phyloP scores from a whole-genome alignment of 352 stramenopile genomes.

The Aphanomyces stellatus region DNA sequence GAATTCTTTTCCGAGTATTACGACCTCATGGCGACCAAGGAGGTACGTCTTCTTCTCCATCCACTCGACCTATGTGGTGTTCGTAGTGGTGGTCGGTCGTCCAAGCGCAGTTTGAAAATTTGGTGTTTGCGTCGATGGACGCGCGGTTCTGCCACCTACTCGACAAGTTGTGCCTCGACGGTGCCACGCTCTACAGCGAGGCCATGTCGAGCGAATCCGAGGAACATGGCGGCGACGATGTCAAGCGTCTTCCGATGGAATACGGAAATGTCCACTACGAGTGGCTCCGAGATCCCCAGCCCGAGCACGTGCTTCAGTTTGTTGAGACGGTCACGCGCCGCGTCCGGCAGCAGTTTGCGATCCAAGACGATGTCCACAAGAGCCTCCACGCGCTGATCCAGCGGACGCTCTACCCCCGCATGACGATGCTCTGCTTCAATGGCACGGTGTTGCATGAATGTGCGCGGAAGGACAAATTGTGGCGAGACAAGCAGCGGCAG shows the following conservation, averaged over 20 bases:
- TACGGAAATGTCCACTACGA: slow-evolving; percentile 21
- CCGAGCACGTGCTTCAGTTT: slow-evolving; percentile 73
- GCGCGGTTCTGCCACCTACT: slow-evolving; percentile 67
- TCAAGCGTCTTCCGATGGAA: neutral
- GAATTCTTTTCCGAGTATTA: slow-evolving; percentile 80
- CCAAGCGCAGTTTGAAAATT: slow-evolving; percentile 80
- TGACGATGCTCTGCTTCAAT: slow-evolving; percentile 66
- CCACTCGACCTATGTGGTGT: slow-evolving; percentile 22
- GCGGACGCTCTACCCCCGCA: slow-evolving; percentile 60
- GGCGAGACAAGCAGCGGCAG: slow-evolving; percentile 61
- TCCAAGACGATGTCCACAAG: slow-evolving; percentile 64
- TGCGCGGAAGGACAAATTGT: slow-evolving; percentile 76
- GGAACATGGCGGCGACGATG: neutral
- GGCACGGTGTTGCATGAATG: slow-evolving; percentile 56
- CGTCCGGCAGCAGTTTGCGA: slow-evolving; percentile 66
- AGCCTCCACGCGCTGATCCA: slow-evolving; percentile 70
- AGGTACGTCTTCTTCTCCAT: neutral
- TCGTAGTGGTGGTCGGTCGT: slow-evolving; percentile 77
- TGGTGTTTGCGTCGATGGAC: slow-evolving; percentile 61
- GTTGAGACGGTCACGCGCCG: slow-evolving; percentile 50
- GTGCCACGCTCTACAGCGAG: slow-evolving; percentile 48
- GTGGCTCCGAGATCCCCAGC: slow-evolving; percentile 47
- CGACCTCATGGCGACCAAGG: slow-evolving; percentile 45
- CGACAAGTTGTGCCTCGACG: slow-evolving; percentile 51
- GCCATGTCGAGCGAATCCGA: slow-evolving; percentile 20